Base-by-base conservation (phyloP, 2,329 filamentous ascomycete species). In the Aureobasidium sp. region DNA sequence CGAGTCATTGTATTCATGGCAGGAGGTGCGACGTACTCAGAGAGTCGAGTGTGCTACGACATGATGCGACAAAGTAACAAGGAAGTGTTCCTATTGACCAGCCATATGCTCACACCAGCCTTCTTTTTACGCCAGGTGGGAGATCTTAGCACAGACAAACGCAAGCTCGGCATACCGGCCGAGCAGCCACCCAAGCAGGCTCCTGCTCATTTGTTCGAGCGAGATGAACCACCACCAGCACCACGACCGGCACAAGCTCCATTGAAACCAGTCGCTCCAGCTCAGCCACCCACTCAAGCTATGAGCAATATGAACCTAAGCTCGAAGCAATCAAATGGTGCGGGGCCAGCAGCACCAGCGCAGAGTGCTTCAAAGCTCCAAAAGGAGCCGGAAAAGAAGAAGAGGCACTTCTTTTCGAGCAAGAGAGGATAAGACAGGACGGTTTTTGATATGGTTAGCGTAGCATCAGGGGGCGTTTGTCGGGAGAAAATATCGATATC, bases 1-100 rank as follows among this genome's bases (percentile, higher is more conserved):
- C 86, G 94, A 58, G 82, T 97, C 59, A 89, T 99, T 63, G 87
- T 97, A 16, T 97, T 96, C 72, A 88, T 97, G 82, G 94, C 93
- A 1, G 94, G 94, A 51, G 94, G 94, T 48, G 94, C 94, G 25
- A 97, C 94, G 0, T 96, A 93, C 73, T 91, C 90, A 5, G 94
- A 99, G 76, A 83, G 90, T 36, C 85, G 94, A 32, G 83, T 86
- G 13, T 99, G 94, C 76, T 97, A 97, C 72, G 91, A 97, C 69
- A 78, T 93, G 30, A 88, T 90, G 2, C 82, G 86, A 58, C 78
- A 85, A 54, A 85, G 85, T 50, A 85, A 84, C 58, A 85, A 88
- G 66, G 94, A 99, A 68, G 79, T 97, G n/a, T 90, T 95, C 72
- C 83, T 99, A 5, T 85, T 88, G 21, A 94, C 90, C 0, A 92